These are phyloP conservation scores for Cenchrus purpureus DNA, from an alignment of 176 grass and related monocot genomes.

Conservation along the genomic window DNA sequence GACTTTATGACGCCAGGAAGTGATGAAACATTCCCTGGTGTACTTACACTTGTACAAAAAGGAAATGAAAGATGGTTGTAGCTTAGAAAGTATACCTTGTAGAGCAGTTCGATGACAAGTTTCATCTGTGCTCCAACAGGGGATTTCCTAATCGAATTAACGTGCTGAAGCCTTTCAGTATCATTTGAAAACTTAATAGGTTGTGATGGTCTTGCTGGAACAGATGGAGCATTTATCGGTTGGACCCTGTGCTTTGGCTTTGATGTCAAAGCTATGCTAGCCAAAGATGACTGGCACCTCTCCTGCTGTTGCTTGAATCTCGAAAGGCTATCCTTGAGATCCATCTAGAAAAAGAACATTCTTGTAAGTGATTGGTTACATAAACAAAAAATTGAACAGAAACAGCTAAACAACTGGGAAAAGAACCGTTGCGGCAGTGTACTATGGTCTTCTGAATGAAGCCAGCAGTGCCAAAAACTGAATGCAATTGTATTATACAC, in stretches of 20 bases:
- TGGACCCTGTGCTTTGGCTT: conserved; percentile 60
- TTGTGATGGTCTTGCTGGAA: conserved; percentile 48
- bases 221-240: conserved; percentile 46
- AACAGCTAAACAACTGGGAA: not conserved
- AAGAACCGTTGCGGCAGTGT: not conserved
- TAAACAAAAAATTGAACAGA: not conserved
- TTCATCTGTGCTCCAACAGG: conserved; percentile 83
- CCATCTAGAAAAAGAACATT: conserved; percentile 57
- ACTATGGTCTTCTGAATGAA: not conserved
- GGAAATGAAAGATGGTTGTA: not conserved
- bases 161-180: conserved; percentile 83
- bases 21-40: not conserved
- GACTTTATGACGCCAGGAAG: conserved; percentile 1
- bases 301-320: conserved; percentile 88
- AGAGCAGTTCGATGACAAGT: conserved; percentile 81
- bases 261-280: conserved; percentile 62
- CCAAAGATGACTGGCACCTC: conserved; percentile 82
- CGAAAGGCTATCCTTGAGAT: conserved; percentile 80
- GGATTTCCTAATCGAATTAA: conserved; percentile 79
- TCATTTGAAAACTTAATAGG: conserved; percentile 88
- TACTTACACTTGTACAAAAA: not conserved
- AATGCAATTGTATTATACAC: too few relatives aligned
- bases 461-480: too few relatives aligned
- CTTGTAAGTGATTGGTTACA: not conserved
- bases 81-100: conserved; percentile 52